Evolutionary conservation across 441 rosid species (phyloP), one percentile per base, ranked within the genome.

Genomic region (Melastoma candidum): DNA sequence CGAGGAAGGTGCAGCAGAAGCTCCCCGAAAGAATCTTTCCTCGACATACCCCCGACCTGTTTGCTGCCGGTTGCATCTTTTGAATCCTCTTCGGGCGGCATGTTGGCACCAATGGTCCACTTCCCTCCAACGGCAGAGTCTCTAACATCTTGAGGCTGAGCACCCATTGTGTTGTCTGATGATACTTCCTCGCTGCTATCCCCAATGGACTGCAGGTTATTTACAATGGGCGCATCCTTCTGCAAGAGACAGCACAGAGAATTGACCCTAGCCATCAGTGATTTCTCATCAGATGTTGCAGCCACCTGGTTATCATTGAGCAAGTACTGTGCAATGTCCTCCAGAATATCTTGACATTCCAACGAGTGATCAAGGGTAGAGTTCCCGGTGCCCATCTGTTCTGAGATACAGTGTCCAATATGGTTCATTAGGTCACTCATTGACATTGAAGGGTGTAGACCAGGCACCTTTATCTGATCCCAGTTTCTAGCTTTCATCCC

Each of bases 241-340:
- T 88, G 95, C 79, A 93, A 58, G 55, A 93, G 97, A 75, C 96
- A 86, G 59, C 80, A 89, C 14, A 93, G 86, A 66, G 99, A 93
- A 66, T 93, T 81, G 61, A 93, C 99, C 71, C 97, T 78, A 47
- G 99, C 77, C 95, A 93, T 93, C 14, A 93, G 87, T 60, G 78
- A 82, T 49, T 55, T 55, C 9, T 55, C 59, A 44, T 55, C 59
- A 7, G 59, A 55, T 5, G 46, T 48, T 7, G 49, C 46, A 10
- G 59, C 26, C 17, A 44, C n/a, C 10, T 55, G 32, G 46, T 3
- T 46, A 48, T 55, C 59, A 25, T 46, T 55, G 11, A 55, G 59
- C 29, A 55, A 41, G 49, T 55, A 25, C 13, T 55, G 29, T 0
- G 59, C 48, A 12, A 55, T 55, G 48, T 55, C 59, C 46, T 52